A percentile compares a stretch with the other conserved stretches of the same genome.
Conservation (phyloP, 1,284 basidiomycete genomes). For the Papiliotrema laurentii region DNA sequence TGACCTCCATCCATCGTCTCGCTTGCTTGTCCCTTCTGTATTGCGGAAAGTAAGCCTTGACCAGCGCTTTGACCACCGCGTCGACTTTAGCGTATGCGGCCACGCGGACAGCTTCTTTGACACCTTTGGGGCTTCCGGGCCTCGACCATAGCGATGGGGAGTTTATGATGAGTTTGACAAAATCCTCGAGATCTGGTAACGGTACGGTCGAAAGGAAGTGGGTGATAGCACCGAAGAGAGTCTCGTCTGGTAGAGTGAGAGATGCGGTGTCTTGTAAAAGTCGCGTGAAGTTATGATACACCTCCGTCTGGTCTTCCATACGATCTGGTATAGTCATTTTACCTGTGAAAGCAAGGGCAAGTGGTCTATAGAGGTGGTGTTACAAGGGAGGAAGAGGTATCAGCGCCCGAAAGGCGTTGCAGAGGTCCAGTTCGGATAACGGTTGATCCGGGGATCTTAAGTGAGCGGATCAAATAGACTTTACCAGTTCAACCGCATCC, state of each 20-base stretch:
- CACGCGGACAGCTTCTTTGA: slow-evolving; percentile 14
- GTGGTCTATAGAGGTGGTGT: not conserved
- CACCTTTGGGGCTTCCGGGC: not conserved
- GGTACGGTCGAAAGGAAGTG: slow-evolving; percentile 37
- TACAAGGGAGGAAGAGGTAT: not conserved
- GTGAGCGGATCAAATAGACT: not conserved
- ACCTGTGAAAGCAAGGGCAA: not conserved
- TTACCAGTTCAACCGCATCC: not conserved
- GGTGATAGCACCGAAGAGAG: slow-evolving; percentile 32
- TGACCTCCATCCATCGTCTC: slow-evolving; percentile 8
- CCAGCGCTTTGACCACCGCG: slow-evolving; percentile 6
- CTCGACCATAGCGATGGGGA: slow-evolving; percentile 24
- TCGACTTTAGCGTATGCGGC: slow-evolving; percentile 10
- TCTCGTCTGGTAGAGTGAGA: slow-evolving; percentile 23
- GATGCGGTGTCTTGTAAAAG: not conserved
- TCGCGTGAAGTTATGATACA: not conserved
- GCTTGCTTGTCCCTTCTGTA: not conserved
- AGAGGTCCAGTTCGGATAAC: not conserved
- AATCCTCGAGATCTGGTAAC: too few relatives aligned
- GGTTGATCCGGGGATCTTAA: not conserved
- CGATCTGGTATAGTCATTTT: not conserved
- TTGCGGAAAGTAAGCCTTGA: slow-evolving; percentile 11
- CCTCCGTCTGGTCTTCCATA: not conserved
- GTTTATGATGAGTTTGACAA: too few relatives aligned
- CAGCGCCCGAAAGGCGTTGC: not conserved